Evolutionary conservation across 768 basidiomycete genomes (phyloP), one percentile per base, ranked within the genome.

Genomic region (Lepiota venenata): DNA sequence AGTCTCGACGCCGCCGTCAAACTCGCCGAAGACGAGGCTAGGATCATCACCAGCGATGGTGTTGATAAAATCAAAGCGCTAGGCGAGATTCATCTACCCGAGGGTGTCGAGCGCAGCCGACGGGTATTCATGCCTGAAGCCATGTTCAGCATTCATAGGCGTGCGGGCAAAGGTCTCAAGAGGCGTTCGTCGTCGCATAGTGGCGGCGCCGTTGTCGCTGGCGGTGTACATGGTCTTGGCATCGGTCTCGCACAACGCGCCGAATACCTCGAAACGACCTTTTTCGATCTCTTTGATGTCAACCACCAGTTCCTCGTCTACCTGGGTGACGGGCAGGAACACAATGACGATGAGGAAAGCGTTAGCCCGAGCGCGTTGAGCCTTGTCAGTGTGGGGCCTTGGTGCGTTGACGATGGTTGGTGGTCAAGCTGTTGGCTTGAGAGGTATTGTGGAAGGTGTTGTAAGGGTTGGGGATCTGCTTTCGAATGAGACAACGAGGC

Each of bases 41-140:
- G 93, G 4, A 61, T 73, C 18, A 73, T 83, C 55, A 88, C 93
- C 1, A 75, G 74, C 4, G 64, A 69, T 6, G 84, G 88, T 40
- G 88, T 98, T 20, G 71, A 80, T 32, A 77, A 77, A 58, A 82
- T 97, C 57, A 73, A 75, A 38, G 71, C 77, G 15, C 73, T 97
- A 16, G 93, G 84, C 16, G 87, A 96, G 56, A 74, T 74, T 53
- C 83, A 91, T 69, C 81, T 99, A 14, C 90, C 89, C 1, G 78
- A 79, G 47, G 88, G 85, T 54, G 91, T 93, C 20, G 92, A 93
- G 66, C 78, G 91, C 38, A 83, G 83, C 46, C 79, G 83, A 52
- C 79, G 92, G 22, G 83, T 96, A 11, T 99, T 99, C 77, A 84
- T 91, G 74, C 92, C 96, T n/a, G 89, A 96, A 66, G 96, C 93